Base-by-base conservation (phyloP, 331 rosid species). In the Quercus tomentella region DNA sequence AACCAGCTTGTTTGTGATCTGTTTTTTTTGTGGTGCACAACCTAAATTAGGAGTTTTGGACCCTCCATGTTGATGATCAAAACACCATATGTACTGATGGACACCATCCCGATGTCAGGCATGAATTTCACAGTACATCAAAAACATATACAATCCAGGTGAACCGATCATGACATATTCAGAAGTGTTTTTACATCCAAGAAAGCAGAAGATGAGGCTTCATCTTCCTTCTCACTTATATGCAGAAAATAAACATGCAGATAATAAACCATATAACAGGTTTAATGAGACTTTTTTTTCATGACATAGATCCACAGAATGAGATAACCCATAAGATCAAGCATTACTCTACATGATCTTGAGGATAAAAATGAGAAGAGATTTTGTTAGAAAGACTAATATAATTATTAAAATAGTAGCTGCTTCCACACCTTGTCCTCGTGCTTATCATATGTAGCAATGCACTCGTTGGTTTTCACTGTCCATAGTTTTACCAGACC, bases 401-500 rank as follows among this genome's bases (percentile, higher is more conserved):
- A 74, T 20, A 73, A 33, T 62, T 33, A 49, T 28, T 6, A 35
- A 22, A 49, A 49, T 49, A 49, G 15, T 35, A 45, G 67, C 65
- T 60, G 54, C 56, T 73, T 30, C 30, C 71, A 66, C 72, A 92
- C 98, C 98, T 95, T 95, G 86, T 95, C 92, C 85, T 93, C 98
- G 43, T 95, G 99, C 18, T 91, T 79, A 86, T 95, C 99, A 79
- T 92, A 93, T n/a, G 92, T 88, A 56, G 96, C 96, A 84, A 91
- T 86, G 81, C 98, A 90, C 84, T 95, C 99, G 63, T 87, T 85
- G 12, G 94, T 87, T 82, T 91, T 95, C 22, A 95, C 93, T 11
- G 92, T 91, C 97, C 97, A 95, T 49, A 95, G 91, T 91, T 93
- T 95, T 71, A 95, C 85, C 80, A 92, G 81, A 25, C 97, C 96